Evolutionary conservation across 202 grass and related monocot species (phyloP), one percentile per base, ranked within the genome.

Genomic region (Dendrocalamus latiflorus): DNA sequence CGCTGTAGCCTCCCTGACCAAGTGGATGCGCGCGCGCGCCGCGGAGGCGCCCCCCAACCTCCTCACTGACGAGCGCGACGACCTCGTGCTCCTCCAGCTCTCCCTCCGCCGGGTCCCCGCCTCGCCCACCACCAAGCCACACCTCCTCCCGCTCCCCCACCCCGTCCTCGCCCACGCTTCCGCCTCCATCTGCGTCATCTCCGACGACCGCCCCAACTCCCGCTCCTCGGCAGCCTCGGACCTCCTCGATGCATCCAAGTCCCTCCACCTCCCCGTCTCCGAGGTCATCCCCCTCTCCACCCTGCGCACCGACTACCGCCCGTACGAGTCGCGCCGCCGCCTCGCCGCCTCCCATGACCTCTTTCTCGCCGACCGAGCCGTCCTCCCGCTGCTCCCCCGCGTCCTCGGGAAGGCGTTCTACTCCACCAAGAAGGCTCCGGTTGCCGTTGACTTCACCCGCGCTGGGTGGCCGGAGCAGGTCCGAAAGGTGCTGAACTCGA

Each of bases 341-440:
- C 87, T 98, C 18, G 90, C 87, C 11, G 81, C 59, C 9, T 98
- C 91, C 39, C 81, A 98, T 43, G 93, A 98, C 78, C 77, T 98
- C 65, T 98, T 98, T 80, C 45, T 98, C 39, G 93, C 96, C 10
- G 93, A 98, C 78, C 93, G 93, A 72, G 79, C 74, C 74, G 83
- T 98, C 33, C 76, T 98, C 38, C 92, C 90, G 18, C 83, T 95
- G 76, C 86, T 98, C 59, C 93, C 95, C 6, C 90, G 92, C 21
- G 83, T 98, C 64, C 87, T 98, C 37, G 95, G 93, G 0, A 95
- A 98, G 77, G 6, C 73, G 33, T 98, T 98, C 83, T 98, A 95
- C 77, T 70, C 65, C 80, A 94, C 91, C 73, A 98, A 95, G 92
- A 98, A 98, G 89, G 86, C 78, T 43, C 92, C 92, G 7, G 22